Base-by-base conservation (phyloP, 2,329 filamentous ascomycete species). In the Fusarium caatingaense region DNA sequence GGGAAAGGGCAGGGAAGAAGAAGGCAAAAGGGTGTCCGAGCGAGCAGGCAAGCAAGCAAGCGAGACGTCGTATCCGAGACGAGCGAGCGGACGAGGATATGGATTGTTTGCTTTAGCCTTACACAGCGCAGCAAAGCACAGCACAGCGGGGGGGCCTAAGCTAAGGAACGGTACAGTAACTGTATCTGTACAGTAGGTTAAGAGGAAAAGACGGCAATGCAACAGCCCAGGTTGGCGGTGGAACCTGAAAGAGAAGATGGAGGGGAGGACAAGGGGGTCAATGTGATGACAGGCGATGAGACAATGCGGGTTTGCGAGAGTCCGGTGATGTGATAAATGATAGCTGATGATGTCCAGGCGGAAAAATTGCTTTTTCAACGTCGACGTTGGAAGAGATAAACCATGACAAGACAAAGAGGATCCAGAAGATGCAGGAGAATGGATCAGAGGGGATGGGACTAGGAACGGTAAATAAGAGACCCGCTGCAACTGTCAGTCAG, bases 81-180 rank as follows among this genome's bases (percentile, higher is more conserved):
- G 44, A 66, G 28, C 30, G 42, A 21, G 53, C 30, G 21, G 42
- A 30, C 21, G 64, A 68, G 58, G 69, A 66, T 56, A 72, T 65
- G 64, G 62, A 65, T 62, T 75, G 73, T 75, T 75, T 75, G 73
- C 73, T 73, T 74, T 55, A 42, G 72, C 68, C 73, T 75, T 75
- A 69, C 73, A 75, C 72, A 72, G 40, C 67, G 27, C 54, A 49
- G 30, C 20, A 46, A 28, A 55, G 25, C 28, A 46, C 51, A 28
- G 49, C 49, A 40, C 34, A 37, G 34, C 34, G 23, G 49, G 62
- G 63, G 62, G 64, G 64, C 55, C 71, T 60, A 69, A 70, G 64
- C 64, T 42, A 42, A 25, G 34, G 49, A 28, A 25, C 49, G 49
- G 49, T 53, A 42, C 32, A 42, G 49, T 53, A 42, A 28, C 49